phyloP scores from a whole-genome alignment of 2,329 filamentous ascomycete species.

The Akanthomyces dipterigenus region DNA sequence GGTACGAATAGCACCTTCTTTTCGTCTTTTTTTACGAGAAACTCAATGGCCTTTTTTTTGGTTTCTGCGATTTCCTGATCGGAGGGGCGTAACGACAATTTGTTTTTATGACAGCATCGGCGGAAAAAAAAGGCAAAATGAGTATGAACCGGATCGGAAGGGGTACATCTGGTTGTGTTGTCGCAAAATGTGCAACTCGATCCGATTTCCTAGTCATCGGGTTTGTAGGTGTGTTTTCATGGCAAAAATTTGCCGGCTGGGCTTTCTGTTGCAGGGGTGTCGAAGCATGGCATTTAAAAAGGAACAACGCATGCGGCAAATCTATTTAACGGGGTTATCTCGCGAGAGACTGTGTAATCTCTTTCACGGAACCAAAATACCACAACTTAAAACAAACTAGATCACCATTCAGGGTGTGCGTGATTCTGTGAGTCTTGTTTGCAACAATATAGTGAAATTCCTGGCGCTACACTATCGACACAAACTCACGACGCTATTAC shows the following conservation, averaged over 20 bases:
- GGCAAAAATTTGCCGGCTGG: conserved; percentile 7
- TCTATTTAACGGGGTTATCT: conserved; percentile 20
- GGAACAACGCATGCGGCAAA: conserved; percentile 29
- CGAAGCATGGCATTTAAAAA: conserved; percentile 32
- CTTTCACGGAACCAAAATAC: conserved; percentile 32
- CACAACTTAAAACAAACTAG: conserved; percentile 19
- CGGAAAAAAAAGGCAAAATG: not conserved
- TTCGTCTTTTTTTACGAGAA: not conserved
- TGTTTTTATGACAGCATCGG: conserved; percentile 8
- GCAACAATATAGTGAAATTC: not conserved
- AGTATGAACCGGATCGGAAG: not conserved
- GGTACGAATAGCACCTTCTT: not conserved
- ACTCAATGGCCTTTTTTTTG: not conserved
- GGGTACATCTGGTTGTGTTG: not conserved
- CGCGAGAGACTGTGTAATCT: conserved; percentile 21
- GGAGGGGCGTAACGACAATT: conserved; percentile 4
- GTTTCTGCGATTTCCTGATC: not conserved
- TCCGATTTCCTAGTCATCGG: conserved; percentile 1
- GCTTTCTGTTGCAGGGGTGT: conserved; percentile 2
- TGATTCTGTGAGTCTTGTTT: not conserved
- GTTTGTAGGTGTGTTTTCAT: conserved; percentile 10
- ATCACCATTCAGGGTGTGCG: not conserved
- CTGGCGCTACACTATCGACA: not conserved
- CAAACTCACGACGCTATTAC: too few relatives aligned
- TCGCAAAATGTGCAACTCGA: not conserved